These are phyloP conservation scores for Chaetomium olivaceum DNA, from an alignment of 2,329 filamentous ascomycete genomes.

Conservation along the genomic window DNA sequence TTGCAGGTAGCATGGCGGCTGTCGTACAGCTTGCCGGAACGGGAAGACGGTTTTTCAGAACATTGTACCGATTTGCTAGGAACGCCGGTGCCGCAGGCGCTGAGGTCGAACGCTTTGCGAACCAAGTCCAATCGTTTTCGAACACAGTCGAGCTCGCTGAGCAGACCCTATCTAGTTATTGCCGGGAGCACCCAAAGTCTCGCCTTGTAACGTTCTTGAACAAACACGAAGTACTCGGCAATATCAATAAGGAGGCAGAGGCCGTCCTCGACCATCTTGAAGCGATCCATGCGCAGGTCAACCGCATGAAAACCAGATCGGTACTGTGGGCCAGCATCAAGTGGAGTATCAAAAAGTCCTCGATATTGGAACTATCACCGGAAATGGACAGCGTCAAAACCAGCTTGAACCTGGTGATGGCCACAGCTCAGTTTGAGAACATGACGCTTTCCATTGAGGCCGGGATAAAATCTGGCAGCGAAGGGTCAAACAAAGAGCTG, in stretches of 20 bases:
- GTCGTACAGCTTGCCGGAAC: background rate
- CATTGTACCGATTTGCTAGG: background rate
- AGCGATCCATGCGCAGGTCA: background rate
- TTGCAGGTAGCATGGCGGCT: background rate
- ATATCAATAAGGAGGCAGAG: background rate
- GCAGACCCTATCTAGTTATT: background rate
- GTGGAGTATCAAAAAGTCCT: background rate
- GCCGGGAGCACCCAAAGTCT: background rate
- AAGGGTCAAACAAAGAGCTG: background rate
- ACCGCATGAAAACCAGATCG: background rate
- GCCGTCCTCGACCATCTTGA: background rate
- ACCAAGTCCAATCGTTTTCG: background rate
- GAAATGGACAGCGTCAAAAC: conserved; percentile 10
- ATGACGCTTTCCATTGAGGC: background rate
- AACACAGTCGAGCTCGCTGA: background rate
- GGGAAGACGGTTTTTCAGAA: background rate
- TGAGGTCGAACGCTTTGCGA: background rate
- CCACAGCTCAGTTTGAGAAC: background rate
- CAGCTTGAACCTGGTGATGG: background rate
- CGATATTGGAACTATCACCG: background rate
- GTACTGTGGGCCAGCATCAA: conserved; percentile 1
- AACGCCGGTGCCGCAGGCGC: background rate
- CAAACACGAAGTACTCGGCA: background rate
- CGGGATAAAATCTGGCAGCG: background rate
- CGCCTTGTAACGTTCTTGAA: background rate